phyloP scores from a whole-genome alignment of 129 eudicot genomes.

The Saposhnikovia divaricata region DNA sequence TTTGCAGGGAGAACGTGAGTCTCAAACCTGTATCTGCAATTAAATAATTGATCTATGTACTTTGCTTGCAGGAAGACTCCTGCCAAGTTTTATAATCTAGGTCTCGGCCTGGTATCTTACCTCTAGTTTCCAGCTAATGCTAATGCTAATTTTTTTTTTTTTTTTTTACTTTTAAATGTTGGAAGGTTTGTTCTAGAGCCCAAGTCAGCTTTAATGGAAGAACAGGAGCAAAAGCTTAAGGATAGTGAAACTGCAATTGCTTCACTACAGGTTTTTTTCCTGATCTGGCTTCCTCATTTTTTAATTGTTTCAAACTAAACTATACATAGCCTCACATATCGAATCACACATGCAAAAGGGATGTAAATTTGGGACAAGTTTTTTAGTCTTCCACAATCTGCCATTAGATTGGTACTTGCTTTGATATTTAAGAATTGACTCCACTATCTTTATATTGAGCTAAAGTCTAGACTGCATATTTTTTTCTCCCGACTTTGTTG shows the following conservation, averaged over 20 bases:
- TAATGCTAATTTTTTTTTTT: background rate
- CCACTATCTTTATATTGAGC: background rate
- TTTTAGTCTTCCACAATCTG: background rate
- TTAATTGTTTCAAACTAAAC: background rate
- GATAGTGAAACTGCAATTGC: constrained; percentile 84
- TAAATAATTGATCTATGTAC: background rate
- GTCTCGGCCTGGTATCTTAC: background rate
- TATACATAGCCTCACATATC: background rate
- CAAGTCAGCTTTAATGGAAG: constrained; percentile 68
- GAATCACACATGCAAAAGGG: background rate
- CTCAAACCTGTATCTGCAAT: constrained; percentile 13
- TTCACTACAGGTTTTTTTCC: constrained; percentile 66
- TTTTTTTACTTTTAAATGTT: constrained; percentile 9
- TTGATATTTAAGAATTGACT: background rate
- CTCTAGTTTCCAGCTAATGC: background rate
- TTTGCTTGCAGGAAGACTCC: background rate
- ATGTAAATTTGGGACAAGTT: background rate
- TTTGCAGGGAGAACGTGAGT: constrained; percentile 95
- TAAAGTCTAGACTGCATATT: background rate
- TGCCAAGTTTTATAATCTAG: background rate
- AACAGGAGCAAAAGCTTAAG: constrained; percentile 71
- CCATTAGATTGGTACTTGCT: background rate
- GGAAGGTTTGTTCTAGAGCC: constrained; percentile 89
- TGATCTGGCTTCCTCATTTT: background rate
- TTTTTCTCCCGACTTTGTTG: background rate